These are phyloP conservation scores for Heteromeles arbutifolia DNA, from an alignment of 306 rosid species.

Conservation along the genomic window DNA sequence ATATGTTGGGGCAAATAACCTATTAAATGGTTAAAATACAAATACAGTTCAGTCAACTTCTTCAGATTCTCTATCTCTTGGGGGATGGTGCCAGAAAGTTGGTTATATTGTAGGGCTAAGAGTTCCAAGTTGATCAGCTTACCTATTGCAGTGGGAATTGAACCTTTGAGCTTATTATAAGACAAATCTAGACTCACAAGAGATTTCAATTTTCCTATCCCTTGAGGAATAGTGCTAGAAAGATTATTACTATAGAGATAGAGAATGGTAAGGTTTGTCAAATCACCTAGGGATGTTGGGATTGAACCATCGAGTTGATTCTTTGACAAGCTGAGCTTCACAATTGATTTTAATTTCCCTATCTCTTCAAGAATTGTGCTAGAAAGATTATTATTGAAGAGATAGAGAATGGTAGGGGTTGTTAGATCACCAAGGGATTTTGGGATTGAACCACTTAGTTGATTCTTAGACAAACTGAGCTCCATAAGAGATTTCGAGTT, in stretches of 20 bases:
- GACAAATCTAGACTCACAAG: too few relatives aligned
- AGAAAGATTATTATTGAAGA: background rate
- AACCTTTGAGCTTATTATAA: too few relatives aligned
- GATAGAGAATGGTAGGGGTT: background rate
- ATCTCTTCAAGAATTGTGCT: background rate
- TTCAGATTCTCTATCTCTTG: background rate
- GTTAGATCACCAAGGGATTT: background rate
- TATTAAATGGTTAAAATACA: conserved; percentile 16
- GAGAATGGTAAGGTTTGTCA: background rate
- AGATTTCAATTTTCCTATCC: too few relatives aligned
- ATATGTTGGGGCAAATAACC: conserved; percentile 19
- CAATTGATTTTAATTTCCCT: background rate
- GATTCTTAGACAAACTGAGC: rapidly evolving
- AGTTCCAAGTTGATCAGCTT: background rate
- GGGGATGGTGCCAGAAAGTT: conserved; percentile 16
- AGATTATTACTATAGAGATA: rapidly evolving
- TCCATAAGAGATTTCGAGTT: too few relatives aligned
- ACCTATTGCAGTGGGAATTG: background rate
- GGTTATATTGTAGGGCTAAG: conserved; percentile 1
- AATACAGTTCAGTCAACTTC: background rate
- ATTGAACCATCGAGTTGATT: background rate
- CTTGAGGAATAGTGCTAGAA: too few relatives aligned
- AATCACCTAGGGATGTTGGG: background rate
- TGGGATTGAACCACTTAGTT: too few relatives aligned
- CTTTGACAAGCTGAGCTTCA: background rate